Evolutionary conservation across 192 early-diverging fungal genomes (phyloP), one percentile per base, ranked within the genome.

Genomic region (Chytriomyces confervae): DNA sequence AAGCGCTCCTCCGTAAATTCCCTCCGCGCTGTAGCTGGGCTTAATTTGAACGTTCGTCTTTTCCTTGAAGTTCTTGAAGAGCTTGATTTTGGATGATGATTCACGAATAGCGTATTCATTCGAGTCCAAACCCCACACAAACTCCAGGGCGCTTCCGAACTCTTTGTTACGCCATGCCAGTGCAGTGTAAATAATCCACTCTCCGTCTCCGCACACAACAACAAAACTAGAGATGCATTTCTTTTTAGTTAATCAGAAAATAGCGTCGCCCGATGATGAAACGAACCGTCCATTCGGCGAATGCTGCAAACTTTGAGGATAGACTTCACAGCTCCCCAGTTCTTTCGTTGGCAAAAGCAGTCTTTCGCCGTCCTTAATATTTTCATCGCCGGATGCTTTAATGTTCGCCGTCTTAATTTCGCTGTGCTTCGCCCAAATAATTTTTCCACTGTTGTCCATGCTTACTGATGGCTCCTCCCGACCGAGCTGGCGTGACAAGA

Each of bases 151-250:
- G 50, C 90, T 92, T 7, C 98, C 98, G 84, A 98, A 99, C 67
- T 91, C 92, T 91, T 99, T 99, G 91, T 99, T 99, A 81, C 98
- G 89, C 98, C 98, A 99, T 7, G 98, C 96, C 27, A 99, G 89
- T 6, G 98, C 98, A 18, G 98, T 99, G 85, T 99, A 99, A 78
- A 99, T 98, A 72, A 99, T 99, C 82, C 96, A 99, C 87, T 99
- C 98, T 62, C 96, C 96, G 79, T 99, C 97, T 47, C 98, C 98
- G 78, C 96, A 97, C 10, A 98, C 98, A 20, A 97, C 98, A 23
- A 97, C 97, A 84, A 99, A 99, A 45, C 87, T 88, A 50, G 23
- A 16, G 18, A n/a, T 36, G 36, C 36, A 36, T 36, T 36, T 36
- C 36, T 36, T 36, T 23, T 79, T n/a, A 79, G 46, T 23, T 23